Conservation (phyloP, 2,329 filamentous ascomycete genomes). For the Macroventuria anomochaeta region DNA sequence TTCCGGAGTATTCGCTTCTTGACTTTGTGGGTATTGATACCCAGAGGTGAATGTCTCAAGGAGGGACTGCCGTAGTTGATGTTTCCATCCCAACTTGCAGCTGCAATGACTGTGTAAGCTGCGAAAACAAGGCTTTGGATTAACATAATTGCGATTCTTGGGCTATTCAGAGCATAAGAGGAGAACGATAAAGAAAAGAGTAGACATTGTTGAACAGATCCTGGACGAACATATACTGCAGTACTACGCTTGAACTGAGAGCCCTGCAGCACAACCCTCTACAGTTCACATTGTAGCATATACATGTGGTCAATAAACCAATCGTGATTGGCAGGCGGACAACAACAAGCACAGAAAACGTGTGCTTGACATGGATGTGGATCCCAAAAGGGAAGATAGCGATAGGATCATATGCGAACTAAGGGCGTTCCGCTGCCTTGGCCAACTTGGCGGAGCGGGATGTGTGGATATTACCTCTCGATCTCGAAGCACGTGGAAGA, state of each 20-base stretch:
- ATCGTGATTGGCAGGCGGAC: background rate
- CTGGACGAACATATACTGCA: too few relatives aligned
- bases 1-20: background rate
- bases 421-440: background rate
- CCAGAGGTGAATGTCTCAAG: background rate
- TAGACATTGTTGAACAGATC: too few relatives aligned
- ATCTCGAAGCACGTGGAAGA: too few relatives aligned
- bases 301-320: background rate
- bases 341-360: background rate
- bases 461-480: too few relatives aligned
- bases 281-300: background rate
- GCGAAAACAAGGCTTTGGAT: too few relatives aligned
- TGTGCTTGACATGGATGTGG: background rate
- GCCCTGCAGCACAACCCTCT: too few relatives aligned
- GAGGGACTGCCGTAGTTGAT: background rate
- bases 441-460: too few relatives aligned
- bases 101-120: background rate
- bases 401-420: background rate
- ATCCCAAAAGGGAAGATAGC: background rate
- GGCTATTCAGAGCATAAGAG: too few relatives aligned
- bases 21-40: background rate
- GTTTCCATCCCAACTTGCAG: background rate
- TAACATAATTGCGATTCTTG: too few relatives aligned
- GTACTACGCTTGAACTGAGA: too few relatives aligned
- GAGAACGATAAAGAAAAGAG: too few relatives aligned